Evolutionary conservation across 176 grass and related monocot species (phyloP), one percentile per base, ranked within the genome.

Genomic region (Zizania latifolia): DNA sequence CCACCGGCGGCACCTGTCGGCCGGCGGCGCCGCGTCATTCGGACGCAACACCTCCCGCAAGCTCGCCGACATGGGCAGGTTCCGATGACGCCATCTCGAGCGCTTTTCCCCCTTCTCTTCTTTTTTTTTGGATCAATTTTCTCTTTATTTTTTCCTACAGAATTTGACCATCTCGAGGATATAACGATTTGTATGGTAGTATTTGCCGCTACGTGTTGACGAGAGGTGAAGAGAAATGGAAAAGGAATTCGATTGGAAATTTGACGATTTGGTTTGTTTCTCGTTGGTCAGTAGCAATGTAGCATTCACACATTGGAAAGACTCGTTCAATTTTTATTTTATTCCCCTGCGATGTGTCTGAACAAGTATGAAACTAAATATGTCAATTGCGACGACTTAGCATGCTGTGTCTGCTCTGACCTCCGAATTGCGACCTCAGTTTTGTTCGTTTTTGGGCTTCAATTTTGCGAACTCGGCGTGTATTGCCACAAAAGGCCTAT

Each of bases 51-150:
- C 79, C 36, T 84, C 89, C 27, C 29, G 73, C 62, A 92, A 85
- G 80, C 85, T 86, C 70, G 86, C 82, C 24, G 82, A 89, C 40
- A 92, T 82, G 71, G 69, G 86, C 36, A 79, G 86, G 86, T 89
- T 89, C 79, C 68, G 70, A 48, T 92, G 78, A 92, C 26, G 66
- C 46, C 33, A 8, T 35, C 45, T 8, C 19, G 33, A 13, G 43
- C 7, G 2, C 59, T 44, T 6, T 16, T 40, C 3, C n/a, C 26
- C 24, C 24, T 24, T 15, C 16, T 23, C 3, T 59, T 3, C 9
- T 41, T 65, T 15, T 14, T 5, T 24, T 15, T 36, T 13, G n/a
- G n/a, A n/a, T n/a, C 40, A 16, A 8, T 36, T 48, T 33, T n/a
- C 41, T 40, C n/a, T 15, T 54, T 24, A 2, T 17, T 22, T 16